Evolutionary conservation across 1,284 basidiomycete genomes (phyloP), one percentile per base, ranked within the genome.

Genomic region (Psilocybe mexicana): DNA sequence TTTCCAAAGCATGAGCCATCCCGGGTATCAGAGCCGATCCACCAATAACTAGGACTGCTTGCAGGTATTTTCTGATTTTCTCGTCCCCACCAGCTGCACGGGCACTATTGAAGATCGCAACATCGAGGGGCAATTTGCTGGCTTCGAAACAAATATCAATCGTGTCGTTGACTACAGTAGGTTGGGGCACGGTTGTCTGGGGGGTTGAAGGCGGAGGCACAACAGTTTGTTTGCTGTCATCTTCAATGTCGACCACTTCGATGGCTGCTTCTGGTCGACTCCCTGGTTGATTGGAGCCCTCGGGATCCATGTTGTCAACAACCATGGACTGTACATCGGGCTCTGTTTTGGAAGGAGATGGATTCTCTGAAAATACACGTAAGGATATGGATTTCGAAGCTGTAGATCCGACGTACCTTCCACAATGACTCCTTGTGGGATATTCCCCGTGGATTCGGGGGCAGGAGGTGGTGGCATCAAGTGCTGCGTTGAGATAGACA

Each of bases 71-170:
- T 64, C 92, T 88, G 57, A 96, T 88, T 73, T 93, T 92, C 55
- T 96, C 94, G 65, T 97, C 94, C 1, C 88, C 88, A 1, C 90
- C 92, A 1, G 87, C 88, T 1, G 92, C 88, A 7, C 94, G 81
- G 14, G 96, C 87, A 58, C 92, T 92, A 65, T 96, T 94, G 72
- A 94, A 94, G 61, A 98, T 92, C 2, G 96, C 97, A 10, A 93
- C 91, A 69, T 99, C 97, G 54, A 99, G 80, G 0, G 96, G 93
- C 42, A 96, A 81, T 72, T 95, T 94, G 72, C 89, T 88, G 28
- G 96, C 90, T 75, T 98, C 96, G 63, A 83, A 87, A 55, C 80
- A 80, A 5, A 95, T 83, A 70, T 96, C 93, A 66, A 94, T 87
- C 12, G 79, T 74, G 60, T 68, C 72, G 25, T 72, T 74, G 3